phyloP scores from a whole-genome alignment of 2,329 filamentous ascomycete genomes.

The Niveomyces coronatus region DNA sequence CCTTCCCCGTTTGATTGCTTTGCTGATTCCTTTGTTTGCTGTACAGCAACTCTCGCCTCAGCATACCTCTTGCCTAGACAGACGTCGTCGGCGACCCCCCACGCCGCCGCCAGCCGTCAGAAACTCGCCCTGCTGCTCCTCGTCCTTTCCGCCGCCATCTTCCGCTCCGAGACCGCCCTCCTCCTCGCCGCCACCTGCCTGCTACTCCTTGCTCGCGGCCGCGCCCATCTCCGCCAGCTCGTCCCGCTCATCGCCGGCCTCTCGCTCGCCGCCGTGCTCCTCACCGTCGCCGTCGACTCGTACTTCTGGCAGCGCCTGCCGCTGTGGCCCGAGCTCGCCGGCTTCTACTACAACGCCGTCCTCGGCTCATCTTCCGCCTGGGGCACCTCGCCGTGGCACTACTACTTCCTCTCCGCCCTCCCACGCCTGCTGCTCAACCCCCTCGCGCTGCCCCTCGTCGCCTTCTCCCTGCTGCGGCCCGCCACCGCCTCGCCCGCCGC shows the following conservation, averaged over 20 bases:
- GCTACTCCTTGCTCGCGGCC: constrained; percentile 48
- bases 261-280: constrained; percentile 51
- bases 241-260: constrained; percentile 57
- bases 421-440: constrained; percentile 82
- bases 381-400: constrained; percentile 79
- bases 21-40: too few species aligned
- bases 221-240: constrained; percentile 45
- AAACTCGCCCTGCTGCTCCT: constrained; percentile 62
- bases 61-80: constrained; percentile 34
- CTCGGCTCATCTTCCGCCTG: constrained; percentile 74
- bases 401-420: constrained; percentile 73
- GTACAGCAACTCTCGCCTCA: constrained; percentile 54
- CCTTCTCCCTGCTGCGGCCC: constrained; percentile 39
- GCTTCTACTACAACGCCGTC: constrained; percentile 86
- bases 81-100: constrained; percentile 16
- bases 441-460: constrained; percentile 45
- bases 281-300: constrained; percentile 72
- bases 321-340: constrained; percentile 83
- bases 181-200: constrained; percentile 60
- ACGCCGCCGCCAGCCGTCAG: constrained; percentile 40
- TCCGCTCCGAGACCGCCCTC: constrained; percentile 81
- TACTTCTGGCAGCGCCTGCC: constrained; percentile 78
- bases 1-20: too few species aligned
- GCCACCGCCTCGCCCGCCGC: constrained; percentile 32
- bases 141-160: constrained; percentile 71